A percentile compares a stretch with the other conserved stretches of the same genome.
These are phyloP conservation scores for Aspergillus neoniger DNA, from an alignment of 2,329 filamentous ascomycete species.

Conservation along the genomic window DNA sequence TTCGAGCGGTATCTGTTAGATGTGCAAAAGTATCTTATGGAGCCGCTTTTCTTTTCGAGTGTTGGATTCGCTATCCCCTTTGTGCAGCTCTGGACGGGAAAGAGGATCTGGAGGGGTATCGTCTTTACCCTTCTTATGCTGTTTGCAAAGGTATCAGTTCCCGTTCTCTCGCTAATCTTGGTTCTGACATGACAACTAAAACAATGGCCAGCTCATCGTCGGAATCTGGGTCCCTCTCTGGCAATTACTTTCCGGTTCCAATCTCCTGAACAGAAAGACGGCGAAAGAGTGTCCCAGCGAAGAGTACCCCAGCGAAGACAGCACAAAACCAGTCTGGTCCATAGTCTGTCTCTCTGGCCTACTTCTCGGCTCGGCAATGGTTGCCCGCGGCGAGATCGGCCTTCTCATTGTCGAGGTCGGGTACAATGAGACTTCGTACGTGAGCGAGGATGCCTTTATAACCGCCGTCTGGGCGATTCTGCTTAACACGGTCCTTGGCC, in stretches of 20 bases:
- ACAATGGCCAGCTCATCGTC: no score
- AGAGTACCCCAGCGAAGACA: no score
- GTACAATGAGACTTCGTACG: constrained; percentile 28
- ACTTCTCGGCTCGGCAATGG: constrained; percentile 36
- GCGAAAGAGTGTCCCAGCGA: no score
- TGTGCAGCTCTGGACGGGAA: constrained; percentile 35
- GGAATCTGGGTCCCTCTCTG: no score
- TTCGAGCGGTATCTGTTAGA: constrained; percentile 42
- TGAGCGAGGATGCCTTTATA: no score
- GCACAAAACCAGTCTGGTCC: constrained; percentile 15
- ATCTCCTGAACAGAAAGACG: no score
- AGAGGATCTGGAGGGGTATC: constrained; percentile 34
- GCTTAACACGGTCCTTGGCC: no score
- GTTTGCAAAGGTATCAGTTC: constrained; percentile 28
- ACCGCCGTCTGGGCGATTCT: no score
- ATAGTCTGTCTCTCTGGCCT: constrained; percentile 25
- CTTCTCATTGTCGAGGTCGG: constrained; percentile 37
- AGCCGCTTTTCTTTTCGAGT: constrained; percentile 35
- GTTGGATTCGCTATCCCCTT: constrained; percentile 38
- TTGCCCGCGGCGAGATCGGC: constrained; percentile 37
- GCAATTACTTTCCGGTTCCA: no score
- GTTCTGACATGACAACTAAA: no score
- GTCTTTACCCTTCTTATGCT: constrained; percentile 34
- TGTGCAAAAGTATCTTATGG: constrained; percentile 37
- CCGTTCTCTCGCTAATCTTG: no score